A percentile compares a stretch with the other conserved stretches of the same genome.
These are phyloP conservation scores for Plenodomus tracheiphilus DNA, from an alignment of 2,329 filamentous ascomycete genomes.

Conservation along the genomic window DNA sequence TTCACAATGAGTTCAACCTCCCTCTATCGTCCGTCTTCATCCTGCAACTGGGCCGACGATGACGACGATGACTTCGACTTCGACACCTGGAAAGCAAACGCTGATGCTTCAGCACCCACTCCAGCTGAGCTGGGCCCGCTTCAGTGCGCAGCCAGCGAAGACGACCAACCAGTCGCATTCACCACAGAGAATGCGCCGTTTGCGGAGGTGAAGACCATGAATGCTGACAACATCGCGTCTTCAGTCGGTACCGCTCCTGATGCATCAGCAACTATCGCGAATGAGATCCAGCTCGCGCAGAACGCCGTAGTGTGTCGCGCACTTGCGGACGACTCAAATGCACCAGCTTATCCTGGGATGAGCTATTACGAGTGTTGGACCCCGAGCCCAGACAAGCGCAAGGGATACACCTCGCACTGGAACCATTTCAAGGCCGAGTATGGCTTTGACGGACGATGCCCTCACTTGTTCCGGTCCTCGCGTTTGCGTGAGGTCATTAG, in stretches of 20 bases:
- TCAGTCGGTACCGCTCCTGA: not conserved
- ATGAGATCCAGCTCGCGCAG: slow-evolving; percentile 1
- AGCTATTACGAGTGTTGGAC: not conserved
- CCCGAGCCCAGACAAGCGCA: not conserved
- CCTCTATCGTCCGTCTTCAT: not conserved
- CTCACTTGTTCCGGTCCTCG: not conserved
- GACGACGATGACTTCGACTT: slow-evolving; percentile 26
- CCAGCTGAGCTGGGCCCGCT: slow-evolving; percentile 9
- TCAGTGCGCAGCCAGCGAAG: slow-evolving; percentile 1
- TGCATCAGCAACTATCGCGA: not conserved
- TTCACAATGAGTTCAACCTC: not conserved
- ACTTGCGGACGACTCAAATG: slow-evolving; percentile 1
- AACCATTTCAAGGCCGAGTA: slow-evolving; percentile 1
- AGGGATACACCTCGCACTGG: slow-evolving; percentile 7
- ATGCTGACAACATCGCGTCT: no score
- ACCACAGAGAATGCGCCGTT: no score
- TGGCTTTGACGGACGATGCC: slow-evolving; percentile 1
- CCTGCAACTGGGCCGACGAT: slow-evolving; percentile 27
- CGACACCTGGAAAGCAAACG: slow-evolving; percentile 14
- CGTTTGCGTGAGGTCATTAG: not conserved
- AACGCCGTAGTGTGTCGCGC: not conserved
- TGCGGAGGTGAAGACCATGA: no score
- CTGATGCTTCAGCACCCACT: slow-evolving; percentile 14
- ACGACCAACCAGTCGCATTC: not conserved
- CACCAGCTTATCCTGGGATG: slow-evolving; percentile 16